phyloP scores from a whole-genome alignment of 441 rosid species.

The Biscutella laevigata region DNA sequence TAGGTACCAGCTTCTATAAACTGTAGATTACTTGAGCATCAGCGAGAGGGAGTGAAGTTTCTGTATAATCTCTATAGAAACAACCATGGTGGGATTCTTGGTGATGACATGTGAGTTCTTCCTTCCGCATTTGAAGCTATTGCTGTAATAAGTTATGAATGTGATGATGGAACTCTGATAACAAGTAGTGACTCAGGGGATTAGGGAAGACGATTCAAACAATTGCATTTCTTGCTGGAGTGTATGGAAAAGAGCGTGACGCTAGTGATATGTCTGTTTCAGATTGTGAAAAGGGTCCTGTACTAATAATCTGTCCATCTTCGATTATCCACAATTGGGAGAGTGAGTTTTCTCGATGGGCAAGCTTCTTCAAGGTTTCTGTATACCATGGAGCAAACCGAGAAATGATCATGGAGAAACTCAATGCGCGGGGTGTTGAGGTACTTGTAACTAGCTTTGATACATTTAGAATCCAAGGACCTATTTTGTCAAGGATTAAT shows the following conservation, averaged over 20 bases:
- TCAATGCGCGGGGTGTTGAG: conserved; percentile 55
- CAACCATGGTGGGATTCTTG: conserved; percentile 90
- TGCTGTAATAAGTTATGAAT: background rate
- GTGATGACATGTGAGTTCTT: conserved; percentile 85
- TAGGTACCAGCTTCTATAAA: conserved; percentile 91
- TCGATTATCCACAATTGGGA: conserved; percentile 93
- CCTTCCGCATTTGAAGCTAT: conserved; percentile 1
- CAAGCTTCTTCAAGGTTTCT: conserved; percentile 59
- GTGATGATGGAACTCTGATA: conserved; percentile 5
- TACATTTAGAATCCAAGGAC: conserved; percentile 70
- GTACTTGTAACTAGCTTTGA: conserved; percentile 84
- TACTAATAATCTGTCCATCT: conserved; percentile 73
- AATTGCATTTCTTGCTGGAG: conserved; percentile 86
- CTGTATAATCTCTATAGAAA: conserved; percentile 54
- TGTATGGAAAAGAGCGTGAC: conserved; percentile 64
- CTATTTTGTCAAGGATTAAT: conserved; percentile 47
- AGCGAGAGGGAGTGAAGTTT: conserved; percentile 74
- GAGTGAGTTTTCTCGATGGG: conserved; percentile 80
- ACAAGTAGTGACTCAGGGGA: conserved; percentile 49
- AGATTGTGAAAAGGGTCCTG: conserved; percentile 43
- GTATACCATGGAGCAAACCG: conserved; percentile 76
- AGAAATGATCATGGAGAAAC: conserved; percentile 64
- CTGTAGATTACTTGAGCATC: conserved; percentile 87
- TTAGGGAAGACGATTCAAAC: conserved; percentile 93
- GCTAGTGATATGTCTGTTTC: conserved; percentile 18